Evolutionary conservation across 257 asterid species (phyloP).

Genomic region (Ligustrum vulgare): DNA sequence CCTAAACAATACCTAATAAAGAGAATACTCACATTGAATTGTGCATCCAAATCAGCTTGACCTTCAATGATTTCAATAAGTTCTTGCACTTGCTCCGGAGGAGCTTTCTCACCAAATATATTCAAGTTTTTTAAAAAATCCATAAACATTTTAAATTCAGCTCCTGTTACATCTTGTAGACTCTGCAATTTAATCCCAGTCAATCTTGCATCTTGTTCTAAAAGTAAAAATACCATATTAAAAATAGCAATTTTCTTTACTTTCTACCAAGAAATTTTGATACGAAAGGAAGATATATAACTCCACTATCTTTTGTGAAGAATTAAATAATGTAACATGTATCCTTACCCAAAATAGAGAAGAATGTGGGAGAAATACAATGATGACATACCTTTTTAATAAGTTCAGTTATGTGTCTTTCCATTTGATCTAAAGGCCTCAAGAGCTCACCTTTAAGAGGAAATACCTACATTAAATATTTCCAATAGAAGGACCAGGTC

Average conservation of each 20-base stretch:
- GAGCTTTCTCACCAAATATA: conserved; percentile 82
- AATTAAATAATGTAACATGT: not conserved
- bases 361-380: conserved; percentile 9
- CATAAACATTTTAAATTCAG: conserved; percentile 92
- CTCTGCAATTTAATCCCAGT: conserved; percentile 56
- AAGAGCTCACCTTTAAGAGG: conserved; percentile 87
- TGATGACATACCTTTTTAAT: conserved; percentile 60
- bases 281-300: not conserved
- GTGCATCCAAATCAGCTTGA: conserved; percentile 95
- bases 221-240: conserved; percentile 11
- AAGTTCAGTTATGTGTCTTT: conserved; percentile 88
- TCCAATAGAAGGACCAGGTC: conserved; percentile 8
- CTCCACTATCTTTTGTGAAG: conserved; percentile 5
- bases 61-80: conserved; percentile 84
- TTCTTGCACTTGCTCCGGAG: conserved; percentile 73
- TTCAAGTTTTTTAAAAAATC: conserved; percentile 76
- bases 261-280: not conserved
- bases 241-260: conserved; percentile 12
- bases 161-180: conserved; percentile 93
- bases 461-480: conserved; percentile 57
- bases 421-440: conserved; percentile 83
- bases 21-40: conserved; percentile 61
- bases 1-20: not conserved
- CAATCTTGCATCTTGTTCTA: conserved; percentile 21
- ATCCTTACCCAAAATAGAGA: conserved; percentile 6